These are phyloP conservation scores for Trichoderma koningii DNA, from an alignment of 2,329 filamentous ascomycete species.

Conservation along the genomic window DNA sequence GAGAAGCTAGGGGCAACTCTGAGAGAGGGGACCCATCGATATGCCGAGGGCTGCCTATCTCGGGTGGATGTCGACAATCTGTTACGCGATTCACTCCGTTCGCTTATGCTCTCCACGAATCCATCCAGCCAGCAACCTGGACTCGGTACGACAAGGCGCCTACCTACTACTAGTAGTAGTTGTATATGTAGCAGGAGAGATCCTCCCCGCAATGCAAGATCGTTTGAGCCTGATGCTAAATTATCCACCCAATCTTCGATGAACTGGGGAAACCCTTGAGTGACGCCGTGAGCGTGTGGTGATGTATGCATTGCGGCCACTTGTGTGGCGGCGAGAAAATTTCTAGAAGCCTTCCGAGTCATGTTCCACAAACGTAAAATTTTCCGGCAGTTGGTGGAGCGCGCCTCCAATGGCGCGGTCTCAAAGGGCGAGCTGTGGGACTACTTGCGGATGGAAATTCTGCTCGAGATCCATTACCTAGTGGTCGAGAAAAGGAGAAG, in stretches of 20 bases:
- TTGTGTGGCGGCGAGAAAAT: constrained; percentile 19
- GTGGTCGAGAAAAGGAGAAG: background rate
- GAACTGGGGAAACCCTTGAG: constrained; percentile 7
- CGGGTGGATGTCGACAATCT: constrained; percentile 5
- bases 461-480: background rate
- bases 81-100: background rate
- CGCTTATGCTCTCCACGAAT: constrained; percentile 3
- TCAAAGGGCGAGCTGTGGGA: background rate
- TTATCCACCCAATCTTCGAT: constrained; percentile 15
- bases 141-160: background rate
- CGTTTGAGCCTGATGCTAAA: background rate
- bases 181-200: background rate
- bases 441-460: constrained; percentile 6
- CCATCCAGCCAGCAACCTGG: background rate
- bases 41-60: constrained; percentile 14
- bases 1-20: constrained; percentile 11
- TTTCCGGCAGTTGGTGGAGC: constrained; percentile 22
- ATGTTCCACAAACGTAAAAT: constrained; percentile 22
- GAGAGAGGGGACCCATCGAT: constrained; percentile 13
- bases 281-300: constrained; percentile 8
- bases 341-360: constrained; percentile 26
- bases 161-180: background rate
- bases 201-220: constrained; percentile 15
- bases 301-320: background rate
- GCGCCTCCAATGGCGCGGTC: background rate